Conservation (phyloP, 2,329 filamentous ascomycete genomes). For the Alternaria solani region DNA sequence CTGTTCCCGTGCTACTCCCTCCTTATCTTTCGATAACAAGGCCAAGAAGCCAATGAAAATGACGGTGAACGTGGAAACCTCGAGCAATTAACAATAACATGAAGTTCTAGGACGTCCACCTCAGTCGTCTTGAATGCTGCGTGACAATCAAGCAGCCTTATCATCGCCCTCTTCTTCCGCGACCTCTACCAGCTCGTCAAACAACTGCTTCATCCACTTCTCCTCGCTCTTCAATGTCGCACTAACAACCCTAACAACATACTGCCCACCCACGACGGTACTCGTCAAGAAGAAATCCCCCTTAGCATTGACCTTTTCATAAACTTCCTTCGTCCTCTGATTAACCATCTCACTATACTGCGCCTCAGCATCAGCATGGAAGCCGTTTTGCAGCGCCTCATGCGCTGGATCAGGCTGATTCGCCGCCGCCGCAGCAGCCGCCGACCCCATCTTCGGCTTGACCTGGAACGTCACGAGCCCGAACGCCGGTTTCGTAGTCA, state of each 20-base stretch:
- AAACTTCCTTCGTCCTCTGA: slow-evolving; percentile 74
- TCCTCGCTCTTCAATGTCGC: slow-evolving; percentile 74
- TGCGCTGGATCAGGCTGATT: slow-evolving; percentile 37
- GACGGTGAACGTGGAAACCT: background rate
- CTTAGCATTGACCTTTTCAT: slow-evolving; percentile 74
- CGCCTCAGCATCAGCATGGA: slow-evolving; percentile 46
- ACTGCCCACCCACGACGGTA: slow-evolving; percentile 74
- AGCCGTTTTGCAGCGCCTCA: slow-evolving; percentile 45
- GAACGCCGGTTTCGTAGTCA: slow-evolving; percentile 78
- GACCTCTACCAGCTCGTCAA: slow-evolving; percentile 73
- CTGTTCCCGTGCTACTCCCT: background rate
- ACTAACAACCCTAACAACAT: slow-evolving; percentile 83
- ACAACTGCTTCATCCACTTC: slow-evolving; percentile 74
- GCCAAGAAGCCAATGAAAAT: background rate
- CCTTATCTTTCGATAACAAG: background rate
- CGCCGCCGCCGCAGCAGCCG: background rate
- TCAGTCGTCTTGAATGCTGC: background rate
- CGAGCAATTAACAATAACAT: background rate
- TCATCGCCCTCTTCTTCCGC: slow-evolving; percentile 51
- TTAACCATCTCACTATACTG: slow-evolving; percentile 67
- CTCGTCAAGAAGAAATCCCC: slow-evolving; percentile 86
- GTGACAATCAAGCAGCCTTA: background rate
- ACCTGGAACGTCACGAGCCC: slow-evolving; percentile 82
- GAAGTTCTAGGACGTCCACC: background rate
- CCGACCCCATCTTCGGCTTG: slow-evolving; percentile 18